Base-by-base conservation (phyloP, 495 filamentous ascomycete genomes). In the Daldinia decipiens region DNA sequence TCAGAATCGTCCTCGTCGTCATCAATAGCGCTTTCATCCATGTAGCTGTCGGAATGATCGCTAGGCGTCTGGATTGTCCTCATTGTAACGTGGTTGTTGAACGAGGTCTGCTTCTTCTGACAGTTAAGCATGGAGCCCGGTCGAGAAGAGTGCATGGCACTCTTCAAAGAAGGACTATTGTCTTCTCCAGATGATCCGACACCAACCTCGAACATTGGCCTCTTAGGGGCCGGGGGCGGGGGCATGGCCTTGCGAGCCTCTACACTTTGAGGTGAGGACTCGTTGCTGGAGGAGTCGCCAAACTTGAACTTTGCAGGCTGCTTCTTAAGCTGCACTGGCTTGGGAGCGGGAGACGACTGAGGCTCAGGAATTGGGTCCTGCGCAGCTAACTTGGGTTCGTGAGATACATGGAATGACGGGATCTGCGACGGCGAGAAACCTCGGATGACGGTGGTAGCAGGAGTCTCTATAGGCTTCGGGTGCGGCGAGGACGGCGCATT, bases 1-100 rank as follows among this genome's bases (percentile, higher is more conserved):
- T 95, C 92, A 2, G 85, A 93, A 27, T 91, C 91, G 52, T 94
- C 92, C 47, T 96, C 95, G 45, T 94, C 92, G 57, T 97, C 93
- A 61, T 96, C 93, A 52, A 93, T 93, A 26, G 92, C 92, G 70
- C 91, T 92, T 77, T 95, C 92, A 4, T 90, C 91, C 31, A 92
- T 84, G 57, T 86, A 86, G 5, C 88, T 90, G 69, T 92, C 91
- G 52, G 93, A 92, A 15, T 90, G 90, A 61, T 92, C 90, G 32
- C 82, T 84, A 4, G 85, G 83, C 13, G 87, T 85, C 9, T 89
- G 83, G 81, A 90, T 88, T 0, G 86, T 88, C 34, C 88, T 85
- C 9, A 87, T 89, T 9, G 86, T 83, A 32, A 94, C 86, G 57
- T 96, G 88, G 55, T 93, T 90, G 76, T 87, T 90, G 80, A 98